phyloP scores from a whole-genome alignment of 2,329 filamentous ascomycete species.

The Xylaria sp. region DNA sequence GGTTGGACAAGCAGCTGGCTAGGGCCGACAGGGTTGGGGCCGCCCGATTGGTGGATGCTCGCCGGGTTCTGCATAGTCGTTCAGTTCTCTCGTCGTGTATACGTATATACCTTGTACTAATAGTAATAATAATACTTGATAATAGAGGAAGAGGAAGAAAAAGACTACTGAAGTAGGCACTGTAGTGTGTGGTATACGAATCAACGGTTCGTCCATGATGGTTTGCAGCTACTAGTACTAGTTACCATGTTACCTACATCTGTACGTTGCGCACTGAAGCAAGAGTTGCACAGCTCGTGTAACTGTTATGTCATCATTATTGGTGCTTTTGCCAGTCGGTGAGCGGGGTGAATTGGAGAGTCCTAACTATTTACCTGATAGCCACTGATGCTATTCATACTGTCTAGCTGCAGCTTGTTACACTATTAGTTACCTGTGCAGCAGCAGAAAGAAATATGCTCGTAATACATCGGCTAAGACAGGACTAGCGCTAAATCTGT shows the following conservation, averaged over 20 bases:
- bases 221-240: background rate
- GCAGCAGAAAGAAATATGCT: too few relatives aligned
- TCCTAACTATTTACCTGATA: conserved; percentile 1
- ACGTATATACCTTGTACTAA: background rate
- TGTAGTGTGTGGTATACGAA: background rate
- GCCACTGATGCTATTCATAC: conserved; percentile 1
- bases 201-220: background rate
- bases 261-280: background rate
- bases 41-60: conserved; percentile 12
- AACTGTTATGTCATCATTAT: conserved; percentile 7
- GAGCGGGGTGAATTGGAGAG: conserved; percentile 20
- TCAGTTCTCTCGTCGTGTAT: too few relatives aligned
- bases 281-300: background rate
- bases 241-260: background rate
- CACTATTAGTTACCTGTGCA: background rate
- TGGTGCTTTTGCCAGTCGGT: conserved; percentile 25
- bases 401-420: background rate
- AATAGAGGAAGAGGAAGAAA: too few relatives aligned
- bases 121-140: background rate
- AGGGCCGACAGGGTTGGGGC: conserved; percentile 2
- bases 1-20: conserved; percentile 22
- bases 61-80: background rate
- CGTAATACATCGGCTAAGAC: background rate
- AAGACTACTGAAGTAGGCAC: too few relatives aligned
- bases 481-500: conserved; percentile 8